Evolutionary conservation across 2,329 filamentous ascomycete species (phyloP), one percentile per base, ranked within the genome.

Genomic region (Colletotrichum sp.): DNA sequence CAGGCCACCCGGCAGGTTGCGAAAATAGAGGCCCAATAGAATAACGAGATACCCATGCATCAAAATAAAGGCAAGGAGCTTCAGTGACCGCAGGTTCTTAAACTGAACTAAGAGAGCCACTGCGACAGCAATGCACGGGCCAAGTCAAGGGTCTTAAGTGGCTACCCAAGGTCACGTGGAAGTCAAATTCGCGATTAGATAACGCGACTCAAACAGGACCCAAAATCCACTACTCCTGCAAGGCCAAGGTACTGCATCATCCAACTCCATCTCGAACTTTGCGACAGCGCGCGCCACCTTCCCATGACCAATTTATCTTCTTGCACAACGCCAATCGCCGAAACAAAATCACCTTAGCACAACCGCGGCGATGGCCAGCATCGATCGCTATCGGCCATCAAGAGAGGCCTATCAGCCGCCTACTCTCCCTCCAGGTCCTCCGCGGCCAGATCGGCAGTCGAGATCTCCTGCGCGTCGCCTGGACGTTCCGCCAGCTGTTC

Each of bases 401-500:
- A 87, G 90, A 75, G 90, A 92, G 82, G 87, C 87, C 78, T 92
- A 92, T 78, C 90, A 91, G 79, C 89, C 90, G 71, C 90, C 90
- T 16, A 83, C 83, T 36, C 79, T 89, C 79, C 86, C 77, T 77
- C 83, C 76, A 80, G 84, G 80, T 80, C 81, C 82, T 78, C 71
- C 70, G 59, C 83, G 82, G 78, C 84, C 83, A 72, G 86, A 88
- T 59, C 86, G 85, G 76, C 81, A 84, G 34, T 89, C 89, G 64
- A 88, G 87, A 81, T 91, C 90, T 57, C 89, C 90, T 32, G 81
- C 86, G 14, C 85, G 86, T 76, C 86, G 87, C 78, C 88, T 88
- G 80, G 89, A 91, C 77, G 87, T 93, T 21, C 92, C 92, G 63
- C 92, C 92, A 13, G 89, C 91, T 28, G 91, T 88, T 43, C 92